Evolutionary conservation across 202 grass and related monocot genomes (phyloP), one percentile per base, ranked within the genome.

Genomic region (Cymbopogon flexuosus): DNA sequence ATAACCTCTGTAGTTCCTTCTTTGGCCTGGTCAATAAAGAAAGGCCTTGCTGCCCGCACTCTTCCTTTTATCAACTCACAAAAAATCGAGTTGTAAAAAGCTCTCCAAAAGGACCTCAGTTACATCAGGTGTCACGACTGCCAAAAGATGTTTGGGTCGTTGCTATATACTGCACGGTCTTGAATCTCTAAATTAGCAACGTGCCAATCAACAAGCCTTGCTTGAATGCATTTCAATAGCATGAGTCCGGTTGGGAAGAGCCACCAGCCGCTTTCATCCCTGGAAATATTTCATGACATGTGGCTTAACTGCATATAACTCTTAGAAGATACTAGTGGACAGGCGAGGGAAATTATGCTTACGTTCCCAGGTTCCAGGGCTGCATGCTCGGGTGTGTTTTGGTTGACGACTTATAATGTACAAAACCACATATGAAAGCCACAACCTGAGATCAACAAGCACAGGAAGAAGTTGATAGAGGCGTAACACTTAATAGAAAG

Each of bases 241-340:
- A 99, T 87, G 37, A 99, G 80, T 70, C 85, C 93, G 30, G 78
- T 82, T 13, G 96, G 96, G 81, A 99, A 96, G 56, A 99, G 85
- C 93, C 96, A 99, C 96, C 96, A 99, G 58, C 96, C 90, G 37
- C 96, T 99, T 82, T 99, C 96, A 84, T 99, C 96, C 85, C 96
- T 99, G 85, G 36, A 58, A 84, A 85, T 12, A 68, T 67, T 70
- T 79, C 6, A 65, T 47, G 47, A 21, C 45, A 42, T 76, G 42
- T 23, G 47, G 9, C 68, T 52, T 59, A 74, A 73, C 47, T 62
- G 52, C 54, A 52, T 49, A 33, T 31, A 49, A 42, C 58, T 84
- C 1, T 68, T 10, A 61, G 39, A 72, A 73, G 37, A 78, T 67
- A 8, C 10, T 11, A 68, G 47, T 21, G 16, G 18, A 10, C 3